Percentiles rank a stretch among this genome's conserved stretches.
phyloP scores from a whole-genome alignment of 768 basidiomycete genomes.

The Kwoniella mangroviensis region DNA sequence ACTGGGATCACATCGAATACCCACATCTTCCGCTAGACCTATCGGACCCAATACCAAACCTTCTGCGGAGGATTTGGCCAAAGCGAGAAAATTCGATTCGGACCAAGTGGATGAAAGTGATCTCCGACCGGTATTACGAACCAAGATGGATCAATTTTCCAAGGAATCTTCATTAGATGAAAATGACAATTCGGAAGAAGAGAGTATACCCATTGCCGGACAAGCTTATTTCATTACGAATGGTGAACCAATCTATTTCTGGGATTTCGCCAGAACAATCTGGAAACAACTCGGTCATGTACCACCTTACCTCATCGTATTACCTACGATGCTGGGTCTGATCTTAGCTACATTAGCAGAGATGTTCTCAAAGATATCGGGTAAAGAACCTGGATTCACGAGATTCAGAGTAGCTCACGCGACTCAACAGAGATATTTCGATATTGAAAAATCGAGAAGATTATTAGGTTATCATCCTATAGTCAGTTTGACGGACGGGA shows the following conservation, averaged over 20 bases:
- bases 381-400: slow-evolving; percentile 84
- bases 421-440: slow-evolving; percentile 81
- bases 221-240: slow-evolving; percentile 97
- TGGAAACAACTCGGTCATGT: slow-evolving; percentile 69
- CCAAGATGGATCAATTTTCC: slow-evolving; percentile 77
- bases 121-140: slow-evolving; percentile 68
- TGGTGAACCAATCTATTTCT: slow-evolving; percentile 93
- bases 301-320: slow-evolving; percentile 62
- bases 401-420: slow-evolving; percentile 79
- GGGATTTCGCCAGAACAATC: slow-evolving; percentile 84
- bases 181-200: slow-evolving; percentile 52
- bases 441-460: slow-evolving; percentile 80
- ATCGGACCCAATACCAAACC: slow-evolving; percentile 77
- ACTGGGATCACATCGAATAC: slow-evolving; percentile 69
- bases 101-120: slow-evolving; percentile 58
- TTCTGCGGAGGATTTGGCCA: slow-evolving; percentile 65
- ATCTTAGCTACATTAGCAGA: slow-evolving; percentile 74
- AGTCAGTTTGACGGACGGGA: slow-evolving; percentile 84
- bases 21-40: slow-evolving; percentile 79
- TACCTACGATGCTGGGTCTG: slow-evolving; percentile 72
- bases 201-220: slow-evolving; percentile 75
- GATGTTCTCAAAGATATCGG: slow-evolving; percentile 71
- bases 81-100: slow-evolving; percentile 60
- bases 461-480: slow-evolving; percentile 92
- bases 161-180: slow-evolving; percentile 53